phyloP scores from a whole-genome alignment of 768 basidiomycete species.

The Tricholoma terreum region DNA sequence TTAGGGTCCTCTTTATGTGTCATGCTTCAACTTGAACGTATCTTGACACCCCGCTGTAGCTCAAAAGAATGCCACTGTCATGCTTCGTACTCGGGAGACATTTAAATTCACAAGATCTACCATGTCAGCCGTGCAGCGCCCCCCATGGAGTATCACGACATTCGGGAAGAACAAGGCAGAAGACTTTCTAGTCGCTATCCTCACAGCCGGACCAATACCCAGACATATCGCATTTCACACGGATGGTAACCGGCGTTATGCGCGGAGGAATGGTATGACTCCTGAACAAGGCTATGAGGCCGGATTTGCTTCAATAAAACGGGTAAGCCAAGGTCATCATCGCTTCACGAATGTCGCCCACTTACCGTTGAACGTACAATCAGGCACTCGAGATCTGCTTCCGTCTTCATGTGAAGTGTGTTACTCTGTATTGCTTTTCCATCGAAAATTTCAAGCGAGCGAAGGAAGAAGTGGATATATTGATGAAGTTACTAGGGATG shows the following conservation, averaged over 20 bases:
- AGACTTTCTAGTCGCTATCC: too few species aligned
- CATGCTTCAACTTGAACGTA: too few species aligned
- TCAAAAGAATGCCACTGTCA: too few species aligned
- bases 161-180: too few species aligned
- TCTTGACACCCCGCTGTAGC: too few species aligned
- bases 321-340: slow-evolving; percentile 47
- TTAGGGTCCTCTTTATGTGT: too few species aligned
- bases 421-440: slow-evolving; percentile 91
- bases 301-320: slow-evolving; percentile 75
- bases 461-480: slow-evolving; percentile 76
- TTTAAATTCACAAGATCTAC: too few species aligned
- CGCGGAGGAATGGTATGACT: slow-evolving; percentile 61
- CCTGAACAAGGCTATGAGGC: slow-evolving; percentile 78
- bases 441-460: slow-evolving; percentile 96
- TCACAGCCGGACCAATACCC: slow-evolving; percentile 83
- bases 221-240: slow-evolving; percentile 92
- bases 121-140: too few species aligned
- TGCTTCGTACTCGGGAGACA: too few species aligned
- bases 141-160: too few species aligned
- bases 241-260: slow-evolving; percentile 95
- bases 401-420: slow-evolving; percentile 71
- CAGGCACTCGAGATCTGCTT: slow-evolving; percentile 87
- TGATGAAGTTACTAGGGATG: slow-evolving; percentile 81
- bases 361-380: slow-evolving; percentile 11
- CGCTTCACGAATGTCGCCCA: not conserved